A percentile compares a stretch with the other conserved stretches of the same genome.
These are phyloP conservation scores for Leucocoprinus leucothites DNA, from an alignment of 768 basidiomycete genomes.

Conservation along the genomic window DNA sequence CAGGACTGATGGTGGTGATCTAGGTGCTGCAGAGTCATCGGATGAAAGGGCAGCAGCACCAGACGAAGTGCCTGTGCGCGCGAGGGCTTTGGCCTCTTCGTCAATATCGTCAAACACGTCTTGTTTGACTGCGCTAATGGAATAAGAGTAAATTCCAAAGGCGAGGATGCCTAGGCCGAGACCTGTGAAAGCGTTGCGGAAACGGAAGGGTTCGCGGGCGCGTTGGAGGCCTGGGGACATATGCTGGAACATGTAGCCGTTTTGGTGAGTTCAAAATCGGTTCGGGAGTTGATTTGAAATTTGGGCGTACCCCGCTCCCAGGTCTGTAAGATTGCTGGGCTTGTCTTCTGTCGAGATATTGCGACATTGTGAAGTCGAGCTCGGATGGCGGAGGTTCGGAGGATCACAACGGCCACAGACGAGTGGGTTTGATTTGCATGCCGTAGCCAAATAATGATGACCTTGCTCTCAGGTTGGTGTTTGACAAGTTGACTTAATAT, in stretches of 20 bases:
- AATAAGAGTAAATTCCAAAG: conserved; percentile 85
- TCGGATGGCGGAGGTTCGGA: background rate
- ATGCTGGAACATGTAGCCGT: conserved; percentile 50
- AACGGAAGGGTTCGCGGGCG: conserved; percentile 80
- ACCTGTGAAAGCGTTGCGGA: conserved; percentile 80
- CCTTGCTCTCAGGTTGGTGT: too few species aligned
- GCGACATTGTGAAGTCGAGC: conserved; percentile 20
- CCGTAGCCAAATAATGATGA: background rate
- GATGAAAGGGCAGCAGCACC: conserved; percentile 7
- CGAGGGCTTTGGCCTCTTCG: conserved; percentile 66
- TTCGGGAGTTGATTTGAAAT: background rate
- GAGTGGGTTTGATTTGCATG: background rate
- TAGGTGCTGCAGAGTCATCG: background rate
- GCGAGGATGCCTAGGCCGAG: conserved; percentile 68
- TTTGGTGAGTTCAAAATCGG: background rate
- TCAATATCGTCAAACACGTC: conserved; percentile 89
- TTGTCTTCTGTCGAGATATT: conserved; percentile 43
- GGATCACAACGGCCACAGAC: background rate
- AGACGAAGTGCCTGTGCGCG: conserved; percentile 9
- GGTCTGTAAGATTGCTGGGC: conserved; percentile 51
- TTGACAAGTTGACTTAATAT: too few species aligned
- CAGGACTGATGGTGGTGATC: conserved; percentile 1
- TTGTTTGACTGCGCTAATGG: conserved; percentile 91
- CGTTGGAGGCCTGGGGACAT: conserved; percentile 88
- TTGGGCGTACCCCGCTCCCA: conserved; percentile 39